Percentiles rank a stretch among this genome's conserved stretches.
Evolutionary conservation across 1,139 yeast species (phyloP).

Genomic region (Lodderomyces metapsilosis): DNA sequence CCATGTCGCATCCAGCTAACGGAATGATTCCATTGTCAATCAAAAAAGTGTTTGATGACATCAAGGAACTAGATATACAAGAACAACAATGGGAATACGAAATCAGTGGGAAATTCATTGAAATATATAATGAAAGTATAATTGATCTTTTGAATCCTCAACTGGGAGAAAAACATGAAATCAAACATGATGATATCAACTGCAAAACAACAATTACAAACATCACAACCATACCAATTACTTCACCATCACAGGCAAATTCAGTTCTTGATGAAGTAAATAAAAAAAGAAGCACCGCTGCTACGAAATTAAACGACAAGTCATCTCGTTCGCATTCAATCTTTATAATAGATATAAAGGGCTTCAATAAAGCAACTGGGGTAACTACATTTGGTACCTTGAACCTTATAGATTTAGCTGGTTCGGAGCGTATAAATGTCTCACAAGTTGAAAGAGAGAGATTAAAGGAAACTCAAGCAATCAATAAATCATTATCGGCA

Average conservation of each 20-base stretch:
- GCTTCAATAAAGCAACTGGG: conserved; percentile 52
- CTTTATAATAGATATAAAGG: conserved; percentile 62
- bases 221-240: conserved; percentile 49
- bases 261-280: conserved; percentile 53
- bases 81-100: conserved; percentile 65
- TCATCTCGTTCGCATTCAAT: conserved; percentile 74
- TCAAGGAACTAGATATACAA: conserved; percentile 44
- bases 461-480: conserved; percentile 82
- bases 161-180: conserved; percentile 51
- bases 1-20: conserved; percentile 72
- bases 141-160: conserved; percentile 57
- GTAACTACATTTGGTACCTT: conserved; percentile 58
- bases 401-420: conserved; percentile 81
- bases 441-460: conserved; percentile 82
- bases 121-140: conserved; percentile 83
- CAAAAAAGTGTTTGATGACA: conserved; percentile 64
- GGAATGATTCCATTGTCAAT: conserved; percentile 88
- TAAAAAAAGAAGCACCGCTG: conserved; percentile 71
- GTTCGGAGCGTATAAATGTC: conserved; percentile 78
- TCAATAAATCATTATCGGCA: conserved; percentile 84
- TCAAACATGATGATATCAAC: conserved; percentile 62
- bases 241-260: conserved; percentile 50
- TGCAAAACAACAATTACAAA: conserved; percentile 61
- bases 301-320: conserved; percentile 77
- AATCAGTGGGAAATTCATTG: conserved; percentile 76